Evolutionary conservation across 306 rosid species (phyloP).

Genomic region (Coriaria nepalensis): DNA sequence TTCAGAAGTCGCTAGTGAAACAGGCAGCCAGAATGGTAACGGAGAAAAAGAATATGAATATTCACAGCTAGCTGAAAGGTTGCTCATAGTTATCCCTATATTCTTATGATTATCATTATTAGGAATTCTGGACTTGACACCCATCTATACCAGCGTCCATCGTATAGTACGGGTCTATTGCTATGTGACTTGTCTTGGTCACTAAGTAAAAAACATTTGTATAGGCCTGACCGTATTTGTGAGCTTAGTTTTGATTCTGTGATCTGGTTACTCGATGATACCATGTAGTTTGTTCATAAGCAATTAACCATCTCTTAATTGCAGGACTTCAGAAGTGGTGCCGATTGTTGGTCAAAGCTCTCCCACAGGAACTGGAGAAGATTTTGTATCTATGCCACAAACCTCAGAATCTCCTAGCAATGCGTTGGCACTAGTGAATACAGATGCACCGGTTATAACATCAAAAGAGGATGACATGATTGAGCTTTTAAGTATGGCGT

Average conservation of each 20-base stretch:
- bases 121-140: background rate
- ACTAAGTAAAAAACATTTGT: no score
- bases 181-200: background rate
- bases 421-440: conserved; percentile 50
- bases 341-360: conserved; percentile 28
- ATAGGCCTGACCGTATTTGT: no score
- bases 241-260: no score
- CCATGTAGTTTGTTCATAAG: no score
- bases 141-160: conserved; percentile 2
- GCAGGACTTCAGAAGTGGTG: conserved; percentile 63
- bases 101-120: background rate
- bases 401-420: conserved; percentile 31
- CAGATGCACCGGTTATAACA: conserved; percentile 43
- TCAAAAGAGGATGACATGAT: conserved; percentile 71
- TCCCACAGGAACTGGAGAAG: conserved; percentile 23
- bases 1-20: conserved; percentile 16
- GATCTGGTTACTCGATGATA: no score
- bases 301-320: conserved; percentile 1
- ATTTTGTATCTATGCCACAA: conserved; percentile 23
- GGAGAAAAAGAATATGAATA: conserved; percentile 89
- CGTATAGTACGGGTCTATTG: background rate
- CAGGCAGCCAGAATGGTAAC: conserved; percentile 33
- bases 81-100: conserved; percentile 7
- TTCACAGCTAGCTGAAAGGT: conserved; percentile 94
- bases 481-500: conserved; percentile 70